These are phyloP conservation scores for Plasmodium gonderi DNA, from an alignment of 169 alveolate genomes.

Conservation along the genomic window DNA sequence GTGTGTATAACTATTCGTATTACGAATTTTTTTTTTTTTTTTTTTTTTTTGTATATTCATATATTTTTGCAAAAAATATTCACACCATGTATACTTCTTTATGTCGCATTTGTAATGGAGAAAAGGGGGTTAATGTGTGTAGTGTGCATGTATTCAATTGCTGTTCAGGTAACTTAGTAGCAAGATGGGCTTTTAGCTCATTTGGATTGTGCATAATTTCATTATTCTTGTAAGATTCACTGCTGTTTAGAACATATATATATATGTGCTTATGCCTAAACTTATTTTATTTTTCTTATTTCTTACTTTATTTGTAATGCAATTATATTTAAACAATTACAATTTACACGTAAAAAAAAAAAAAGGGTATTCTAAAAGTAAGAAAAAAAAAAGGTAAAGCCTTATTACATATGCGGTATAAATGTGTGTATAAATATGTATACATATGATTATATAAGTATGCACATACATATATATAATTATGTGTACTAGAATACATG, in stretches of 20 bases:
- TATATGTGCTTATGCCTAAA: too few relatives aligned
- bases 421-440: too few relatives aligned
- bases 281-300: background rate
- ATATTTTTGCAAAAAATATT: too few relatives aligned
- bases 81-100: background rate
- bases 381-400: background rate
- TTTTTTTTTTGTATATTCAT: background rate
- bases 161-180: background rate
- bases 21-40: too few relatives aligned
- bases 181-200: background rate
- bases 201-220: background rate
- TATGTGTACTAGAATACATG: background rate
- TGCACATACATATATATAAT: background rate
- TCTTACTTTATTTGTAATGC: background rate
- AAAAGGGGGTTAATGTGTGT: background rate
- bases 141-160: background rate
- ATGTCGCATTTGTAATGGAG: background rate
- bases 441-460: background rate
- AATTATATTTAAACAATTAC: slow-evolving; percentile 33
- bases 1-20: background rate
- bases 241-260: background rate
- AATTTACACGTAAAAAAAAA: slow-evolving; percentile 26
- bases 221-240: slow-evolving; percentile 4
- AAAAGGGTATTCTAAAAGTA: background rate
- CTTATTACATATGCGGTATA: too few relatives aligned